Base-by-base conservation (phyloP, 805 yeast genomes). In the Starmerella potacharoeniae region DNA sequence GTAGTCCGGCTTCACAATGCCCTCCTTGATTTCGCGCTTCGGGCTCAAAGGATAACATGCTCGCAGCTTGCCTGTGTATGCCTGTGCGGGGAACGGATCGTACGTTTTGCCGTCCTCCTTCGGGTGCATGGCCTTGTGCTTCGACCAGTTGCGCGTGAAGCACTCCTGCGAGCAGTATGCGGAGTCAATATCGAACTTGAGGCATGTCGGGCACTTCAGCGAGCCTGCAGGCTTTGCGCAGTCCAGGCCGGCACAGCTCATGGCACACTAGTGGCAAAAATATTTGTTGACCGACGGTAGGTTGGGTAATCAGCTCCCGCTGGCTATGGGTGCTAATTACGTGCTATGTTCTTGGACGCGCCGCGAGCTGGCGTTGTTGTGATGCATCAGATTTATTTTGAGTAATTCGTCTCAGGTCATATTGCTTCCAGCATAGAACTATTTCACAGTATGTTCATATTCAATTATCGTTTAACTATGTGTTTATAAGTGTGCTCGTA, bases 201-300 rank as follows among this genome's bases (percentile, higher is more conserved):
- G 71, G 70, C 98, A 93, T 14, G 90, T 75, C 0, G 98, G 98
- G 69, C 98, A 93, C 67, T 89, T 89, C 61, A 93, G 74, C 43
- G 76, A 70, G 22, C 95, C 84, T 13, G 96, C 89, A 39, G 75
- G 77, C 64, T 88, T 89, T 22, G 93, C 93, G 73, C 98, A 93
- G 63, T 80, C 86, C 22, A 86, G 79, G 29, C 95, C 85, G 10
- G 86, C 73, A 70, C 97, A 91, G 51, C 58, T 61, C 66, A 61
- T 63, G 7, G 11, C 35, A 10, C 35, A 33, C 11, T 33, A 8
- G 8, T 10, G 11, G 35, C 11, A 33, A 33, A 40, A 40, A 40
- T 40, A 11, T 40, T 40, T 40, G 29, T n/a, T 14, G 43, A 6
- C 43, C 9, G 29, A 17, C 43, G 22, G 6, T 42, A 28, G 6